phyloP scores from a whole-genome alignment of 768 basidiomycete genomes.

The Mrakia blollopis region DNA sequence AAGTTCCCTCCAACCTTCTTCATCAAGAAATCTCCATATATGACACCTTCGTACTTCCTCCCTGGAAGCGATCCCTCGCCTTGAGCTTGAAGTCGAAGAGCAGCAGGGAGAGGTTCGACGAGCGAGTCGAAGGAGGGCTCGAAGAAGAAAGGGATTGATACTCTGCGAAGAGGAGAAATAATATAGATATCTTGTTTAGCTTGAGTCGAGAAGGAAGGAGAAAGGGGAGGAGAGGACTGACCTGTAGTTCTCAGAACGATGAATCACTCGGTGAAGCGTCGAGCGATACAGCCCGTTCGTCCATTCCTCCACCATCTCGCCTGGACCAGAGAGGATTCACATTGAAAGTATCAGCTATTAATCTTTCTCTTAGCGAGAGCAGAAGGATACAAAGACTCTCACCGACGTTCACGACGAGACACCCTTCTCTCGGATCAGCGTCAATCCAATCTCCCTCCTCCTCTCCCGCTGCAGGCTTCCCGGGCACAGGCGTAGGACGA shows the following conservation, averaged over 20 bases:
- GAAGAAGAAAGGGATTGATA: slow-evolving; percentile 77
- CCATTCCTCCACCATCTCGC: slow-evolving; percentile 74
- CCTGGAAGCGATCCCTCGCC: slow-evolving; percentile 33
- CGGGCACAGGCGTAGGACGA: slow-evolving; percentile 41
- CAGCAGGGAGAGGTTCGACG: slow-evolving; percentile 62
- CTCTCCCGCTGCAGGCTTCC: not conserved
- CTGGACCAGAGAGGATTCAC: not conserved
- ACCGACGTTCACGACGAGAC: slow-evolving; percentile 85
- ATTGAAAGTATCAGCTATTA: too few relatives aligned
- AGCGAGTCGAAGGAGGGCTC: slow-evolving; percentile 78
- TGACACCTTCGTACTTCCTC: slow-evolving; percentile 49
- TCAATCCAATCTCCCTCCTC: slow-evolving; percentile 71
- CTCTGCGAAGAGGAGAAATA: not conserved
- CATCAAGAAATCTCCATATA: slow-evolving; percentile 75
- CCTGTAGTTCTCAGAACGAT: slow-evolving; percentile 55
- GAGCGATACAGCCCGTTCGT: slow-evolving; percentile 78
- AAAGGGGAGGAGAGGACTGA: slow-evolving; percentile 78
- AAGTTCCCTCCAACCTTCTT: slow-evolving; percentile 73
- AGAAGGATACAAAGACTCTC: slow-evolving; percentile 48
- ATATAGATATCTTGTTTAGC: not conserved
- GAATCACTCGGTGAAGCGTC: slow-evolving; percentile 84
- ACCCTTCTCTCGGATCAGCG: slow-evolving; percentile 67
- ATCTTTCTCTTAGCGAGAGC: not conserved
- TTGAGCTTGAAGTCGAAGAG: slow-evolving; percentile 48
- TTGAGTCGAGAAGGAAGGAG: slow-evolving; percentile 76